Conservation (phyloP, 2,329 filamentous ascomycete genomes). For the Ramularia endophylla region DNA sequence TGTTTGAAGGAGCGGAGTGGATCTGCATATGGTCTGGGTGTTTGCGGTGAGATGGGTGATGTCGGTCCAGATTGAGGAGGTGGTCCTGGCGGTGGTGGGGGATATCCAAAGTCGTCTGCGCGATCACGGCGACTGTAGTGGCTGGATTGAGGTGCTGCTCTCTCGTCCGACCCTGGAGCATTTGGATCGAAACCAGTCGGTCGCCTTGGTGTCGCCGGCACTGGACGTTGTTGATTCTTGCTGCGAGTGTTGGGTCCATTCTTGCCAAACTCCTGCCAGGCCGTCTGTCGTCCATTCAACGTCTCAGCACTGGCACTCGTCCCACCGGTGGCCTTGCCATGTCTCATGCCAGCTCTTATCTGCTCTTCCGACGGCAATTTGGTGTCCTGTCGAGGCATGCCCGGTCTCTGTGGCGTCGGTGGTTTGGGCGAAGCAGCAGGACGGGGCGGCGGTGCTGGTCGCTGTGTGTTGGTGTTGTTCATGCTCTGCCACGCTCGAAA, state of each 20-base stretch:
- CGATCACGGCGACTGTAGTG: constrained; percentile 25
- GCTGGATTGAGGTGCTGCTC: constrained; percentile 39
- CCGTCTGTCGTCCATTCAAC: constrained; percentile 30
- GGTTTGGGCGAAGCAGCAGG: constrained; percentile 19
- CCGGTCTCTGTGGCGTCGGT: constrained; percentile 8
- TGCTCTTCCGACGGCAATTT: constrained; percentile 33
- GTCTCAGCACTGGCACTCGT: constrained; percentile 8
- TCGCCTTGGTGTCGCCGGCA: constrained; percentile 41
- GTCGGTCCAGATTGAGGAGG: constrained; percentile 30
- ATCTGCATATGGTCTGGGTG: constrained; percentile 31
- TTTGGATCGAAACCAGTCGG: constrained; percentile 52
- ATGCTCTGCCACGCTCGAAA: constrained; percentile 48
- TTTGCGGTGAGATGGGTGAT: constrained; percentile 23
- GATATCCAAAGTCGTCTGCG: constrained; percentile 26
- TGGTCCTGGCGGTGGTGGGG: constrained; percentile 32
- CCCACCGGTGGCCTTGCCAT: constrained; percentile 23
- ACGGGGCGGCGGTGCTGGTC: constrained; percentile 13
- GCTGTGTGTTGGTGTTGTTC: constrained; percentile 27
- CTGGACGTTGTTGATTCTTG: constrained; percentile 31
- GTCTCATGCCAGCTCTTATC: constrained; percentile 31
- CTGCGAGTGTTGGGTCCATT: constrained; percentile 29
- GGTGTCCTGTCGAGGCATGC: constrained; percentile 26
- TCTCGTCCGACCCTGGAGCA: constrained; percentile 54
- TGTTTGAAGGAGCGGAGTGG: constrained; percentile 33
- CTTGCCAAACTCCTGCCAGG: constrained; percentile 30